These are phyloP conservation scores for Apiospora marii DNA, from an alignment of 2,329 filamentous ascomycete species.

Conservation along the genomic window DNA sequence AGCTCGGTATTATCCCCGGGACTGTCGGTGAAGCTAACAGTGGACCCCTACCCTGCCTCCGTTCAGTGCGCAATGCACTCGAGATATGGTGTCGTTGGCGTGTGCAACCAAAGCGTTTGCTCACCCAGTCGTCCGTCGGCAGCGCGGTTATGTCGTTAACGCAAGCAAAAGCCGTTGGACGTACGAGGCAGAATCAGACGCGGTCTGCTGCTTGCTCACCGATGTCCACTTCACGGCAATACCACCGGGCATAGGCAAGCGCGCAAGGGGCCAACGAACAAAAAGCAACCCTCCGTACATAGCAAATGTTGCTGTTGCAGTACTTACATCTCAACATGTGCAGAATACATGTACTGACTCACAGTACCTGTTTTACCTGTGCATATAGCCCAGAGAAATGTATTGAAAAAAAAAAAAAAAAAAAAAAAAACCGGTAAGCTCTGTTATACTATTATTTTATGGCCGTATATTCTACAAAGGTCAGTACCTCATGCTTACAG, in stretches of 20 bases:
- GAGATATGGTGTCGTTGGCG: neutral
- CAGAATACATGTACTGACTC: neutral
- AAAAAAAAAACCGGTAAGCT: too few relatives aligned
- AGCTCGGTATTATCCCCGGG: constrained; percentile 22
- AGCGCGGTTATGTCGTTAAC: neutral
- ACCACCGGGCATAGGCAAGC: neutral
- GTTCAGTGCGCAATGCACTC: neutral
- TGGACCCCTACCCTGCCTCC: constrained; percentile 13
- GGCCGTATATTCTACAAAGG: neutral
- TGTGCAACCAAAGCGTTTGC: neutral
- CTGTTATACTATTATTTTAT: too few relatives aligned
- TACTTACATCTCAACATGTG: neutral
- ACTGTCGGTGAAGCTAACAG: constrained; percentile 29
- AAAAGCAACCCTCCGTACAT: neutral
- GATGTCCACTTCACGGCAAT: neutral
- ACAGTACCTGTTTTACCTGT: too few relatives aligned
- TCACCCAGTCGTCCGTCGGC: neutral
- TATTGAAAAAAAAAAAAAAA: too few relatives aligned
- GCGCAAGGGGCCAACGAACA: neutral
- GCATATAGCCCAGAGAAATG: too few relatives aligned
- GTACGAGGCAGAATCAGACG: neutral
- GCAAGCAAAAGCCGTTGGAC: neutral
- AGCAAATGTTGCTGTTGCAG: neutral
- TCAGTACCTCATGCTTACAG: neutral
- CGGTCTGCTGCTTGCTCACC: neutral